These are phyloP conservation scores for Lipomyces starkeyi DNA, from an alignment of 805 yeast genomes.

Conservation along the genomic window DNA sequence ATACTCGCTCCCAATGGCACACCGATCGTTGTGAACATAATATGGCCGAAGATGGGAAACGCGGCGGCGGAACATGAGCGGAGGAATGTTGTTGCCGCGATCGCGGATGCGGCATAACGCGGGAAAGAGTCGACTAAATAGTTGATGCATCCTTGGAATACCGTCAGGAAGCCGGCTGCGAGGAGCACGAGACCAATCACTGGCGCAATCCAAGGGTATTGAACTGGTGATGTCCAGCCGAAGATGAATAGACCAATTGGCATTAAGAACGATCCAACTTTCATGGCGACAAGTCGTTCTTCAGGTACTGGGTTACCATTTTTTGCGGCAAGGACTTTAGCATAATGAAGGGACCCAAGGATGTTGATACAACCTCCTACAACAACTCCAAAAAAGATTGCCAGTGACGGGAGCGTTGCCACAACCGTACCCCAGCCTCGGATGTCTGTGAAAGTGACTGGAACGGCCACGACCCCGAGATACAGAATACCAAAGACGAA, in stretches of 20 bases:
- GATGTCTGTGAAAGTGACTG: constrained; percentile 45
- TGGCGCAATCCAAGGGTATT: constrained; percentile 61
- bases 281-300: constrained; percentile 62
- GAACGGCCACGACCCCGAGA: constrained; percentile 51
- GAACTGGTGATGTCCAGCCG: constrained; percentile 63
- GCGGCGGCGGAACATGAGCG: constrained; percentile 65
- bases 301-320: constrained; percentile 63
- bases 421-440: constrained; percentile 47
- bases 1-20: constrained; percentile 62
- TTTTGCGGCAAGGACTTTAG: constrained; percentile 41
- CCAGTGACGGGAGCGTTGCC: constrained; percentile 46
- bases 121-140: constrained; percentile 67
- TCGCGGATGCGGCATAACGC: constrained; percentile 64
- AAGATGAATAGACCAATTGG: constrained; percentile 63
- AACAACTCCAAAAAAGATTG: constrained; percentile 45
- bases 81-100: constrained; percentile 67
- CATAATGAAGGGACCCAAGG: constrained; percentile 43
- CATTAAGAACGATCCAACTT: constrained; percentile 50
- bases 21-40: constrained; percentile 57
- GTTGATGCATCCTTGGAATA: constrained; percentile 65
- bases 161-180: constrained; percentile 59
- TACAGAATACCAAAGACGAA: constrained; percentile 55
- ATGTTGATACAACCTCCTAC: constrained; percentile 46
- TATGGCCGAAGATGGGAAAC: constrained; percentile 64
- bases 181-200: constrained; percentile 61